A percentile compares a stretch with the other conserved stretches of the same genome.
These are phyloP conservation scores for Diversispora epigaea DNA, from an alignment of 192 early-diverging fungal species.

Conservation along the genomic window DNA sequence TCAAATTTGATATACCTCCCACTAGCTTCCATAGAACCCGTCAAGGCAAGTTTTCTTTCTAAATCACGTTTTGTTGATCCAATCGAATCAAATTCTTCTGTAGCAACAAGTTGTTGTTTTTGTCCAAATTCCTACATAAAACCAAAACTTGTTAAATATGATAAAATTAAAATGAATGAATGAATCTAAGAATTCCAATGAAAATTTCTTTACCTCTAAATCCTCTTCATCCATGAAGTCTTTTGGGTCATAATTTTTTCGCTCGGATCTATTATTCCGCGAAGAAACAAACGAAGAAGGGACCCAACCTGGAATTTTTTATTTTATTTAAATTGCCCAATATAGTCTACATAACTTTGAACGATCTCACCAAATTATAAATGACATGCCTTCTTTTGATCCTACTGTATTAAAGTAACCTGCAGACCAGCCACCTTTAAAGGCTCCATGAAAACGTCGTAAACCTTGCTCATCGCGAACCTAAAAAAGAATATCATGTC, in stretches of 20 bases:
- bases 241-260: slow-evolving; percentile 56
- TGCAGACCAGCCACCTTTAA: slow-evolving; percentile 92
- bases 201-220: slow-evolving; percentile 54
- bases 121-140: slow-evolving; percentile 48
- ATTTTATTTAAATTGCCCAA: neutral
- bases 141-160: neutral
- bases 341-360: neutral
- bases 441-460: slow-evolving; percentile 85
- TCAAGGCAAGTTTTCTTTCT: slow-evolving; percentile 46
- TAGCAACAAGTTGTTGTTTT: slow-evolving; percentile 52
- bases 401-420: slow-evolving; percentile 96
- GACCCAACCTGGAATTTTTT: slow-evolving; percentile 61
- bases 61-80: slow-evolving; percentile 65
- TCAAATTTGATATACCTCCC: slow-evolving; percentile 41
- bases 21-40: slow-evolving; percentile 42
- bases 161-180: neutral
- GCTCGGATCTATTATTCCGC: slow-evolving; percentile 58
- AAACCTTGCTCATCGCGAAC: slow-evolving; percentile 69
- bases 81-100: slow-evolving; percentile 67
- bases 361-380: neutral
- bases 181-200: slow-evolving; percentile 1
- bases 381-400: slow-evolving; percentile 83
- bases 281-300: slow-evolving; percentile 80
- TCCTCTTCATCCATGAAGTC: slow-evolving; percentile 99
- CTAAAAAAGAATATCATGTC: slow-evolving; percentile 21